Conservation (phyloP, 2,329 filamentous ascomycete genomes). For the Aspergillus aculeatinus region DNA sequence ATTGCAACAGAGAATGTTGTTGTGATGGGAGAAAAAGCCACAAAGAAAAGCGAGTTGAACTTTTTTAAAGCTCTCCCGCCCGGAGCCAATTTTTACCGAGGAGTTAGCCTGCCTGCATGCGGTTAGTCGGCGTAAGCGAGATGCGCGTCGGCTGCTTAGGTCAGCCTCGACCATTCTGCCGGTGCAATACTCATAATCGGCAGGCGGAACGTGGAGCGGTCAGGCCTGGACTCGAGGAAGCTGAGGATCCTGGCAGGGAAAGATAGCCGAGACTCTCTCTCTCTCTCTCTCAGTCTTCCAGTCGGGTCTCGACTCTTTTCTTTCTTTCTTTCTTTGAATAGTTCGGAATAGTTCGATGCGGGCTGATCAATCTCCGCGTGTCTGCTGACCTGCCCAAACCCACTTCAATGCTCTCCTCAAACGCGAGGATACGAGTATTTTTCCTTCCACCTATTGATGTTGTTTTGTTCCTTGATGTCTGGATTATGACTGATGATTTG, state of each 20-base stretch:
- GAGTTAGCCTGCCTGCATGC: constrained; percentile 9
- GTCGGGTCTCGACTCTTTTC: constrained; percentile 7
- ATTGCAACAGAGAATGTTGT: constrained; percentile 5
- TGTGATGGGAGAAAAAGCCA: constrained; percentile 16
- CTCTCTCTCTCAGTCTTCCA: not conserved
- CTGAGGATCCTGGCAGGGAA: not conserved
- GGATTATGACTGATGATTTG: not conserved
- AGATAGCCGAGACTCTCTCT: not conserved
- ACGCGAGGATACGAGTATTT: constrained; percentile 9
- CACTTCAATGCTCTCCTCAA: constrained; percentile 11
- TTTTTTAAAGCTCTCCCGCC: constrained; percentile 33
- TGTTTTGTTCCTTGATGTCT: not conserved
- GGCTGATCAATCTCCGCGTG: constrained; percentile 16
- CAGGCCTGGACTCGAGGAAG: not conserved
- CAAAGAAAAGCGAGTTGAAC: constrained; percentile 15
- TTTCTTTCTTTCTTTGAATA: not conserved
- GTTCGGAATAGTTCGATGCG: constrained; percentile 7
- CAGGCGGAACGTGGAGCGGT: not conserved
- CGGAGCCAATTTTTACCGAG: constrained; percentile 32
- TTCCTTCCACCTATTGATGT: not conserved
- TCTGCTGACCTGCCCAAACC: constrained; percentile 24
- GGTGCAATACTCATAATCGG: fast-evolving
- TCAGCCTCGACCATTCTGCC: not conserved
- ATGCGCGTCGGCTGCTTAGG: not conserved
- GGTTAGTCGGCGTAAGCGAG: not conserved